Evolutionary conservation across 805 yeast species (phyloP), one percentile per base, ranked within the genome.

Genomic region (Candida khao-thaluensis): DNA sequence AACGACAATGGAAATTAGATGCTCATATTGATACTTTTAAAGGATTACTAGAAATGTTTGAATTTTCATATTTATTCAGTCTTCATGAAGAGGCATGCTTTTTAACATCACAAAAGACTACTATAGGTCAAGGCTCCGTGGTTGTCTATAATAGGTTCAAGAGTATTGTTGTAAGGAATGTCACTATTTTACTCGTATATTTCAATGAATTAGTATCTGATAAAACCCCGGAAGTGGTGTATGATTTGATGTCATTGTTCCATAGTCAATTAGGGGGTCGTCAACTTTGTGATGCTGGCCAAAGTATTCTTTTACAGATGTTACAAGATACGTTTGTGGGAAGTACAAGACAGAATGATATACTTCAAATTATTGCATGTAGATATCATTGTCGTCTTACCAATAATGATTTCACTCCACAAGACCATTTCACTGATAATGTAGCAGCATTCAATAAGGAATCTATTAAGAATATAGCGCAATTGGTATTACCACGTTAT

Each of bases 281-380:
- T 27, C 72, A 77, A 5, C 76, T 82, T 39, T 93, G 99, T 62
- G 82, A 81, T 36, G 58, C 75, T 2, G 72, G 82, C 0, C 56
- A 72, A 18, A 90, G 95, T 0, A 59, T 64, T 6, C 81, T 90
- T 44, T 63, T 93, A 36, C 66, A 69, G 12, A 60, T 84, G 18
- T 66, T 82, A 0, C 83, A 88, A 48, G 64, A 68, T 7, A 69
- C 74, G 14, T 60, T 47, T 14, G 20, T 47, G 2, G 17, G 24
- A 15, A 30, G 30, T 85, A 23, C 64, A 77, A 48, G 53, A 5
- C 90, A 84, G 32, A 68, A 70, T 7, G 93, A 88, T 31, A 57
- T 91, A 33, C 72, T 87, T 7, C 98, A 91, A 52, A 71, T 87
- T 23, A 60, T 93, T 16, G 71, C 79, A 45, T 93, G 99, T 56